A percentile compares a stretch with the other conserved stretches of the same genome.
These are phyloP conservation scores for Kwoniella shandongensis DNA, from an alignment of 768 basidiomycete genomes.

Conservation along the genomic window DNA sequence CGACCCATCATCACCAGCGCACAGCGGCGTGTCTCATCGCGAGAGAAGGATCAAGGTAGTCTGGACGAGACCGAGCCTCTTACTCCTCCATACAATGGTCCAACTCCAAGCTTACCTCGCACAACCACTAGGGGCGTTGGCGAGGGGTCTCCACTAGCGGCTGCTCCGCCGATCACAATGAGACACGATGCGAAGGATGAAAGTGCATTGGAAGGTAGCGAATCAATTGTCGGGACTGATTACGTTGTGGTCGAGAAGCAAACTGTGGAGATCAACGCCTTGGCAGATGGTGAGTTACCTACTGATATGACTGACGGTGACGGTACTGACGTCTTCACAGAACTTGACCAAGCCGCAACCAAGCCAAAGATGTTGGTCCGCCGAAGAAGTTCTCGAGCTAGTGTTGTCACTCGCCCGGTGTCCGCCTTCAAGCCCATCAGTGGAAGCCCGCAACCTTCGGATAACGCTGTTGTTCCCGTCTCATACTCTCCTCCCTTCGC, in stretches of 20 bases:
- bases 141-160: conserved; percentile 43
- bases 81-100: conserved; percentile 38
- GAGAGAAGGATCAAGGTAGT: conserved; percentile 16
- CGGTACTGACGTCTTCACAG: conserved; percentile 28
- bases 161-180: conserved; percentile 43
- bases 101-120: conserved; percentile 11
- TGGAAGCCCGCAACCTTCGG: conserved; percentile 3
- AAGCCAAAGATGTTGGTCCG: conserved; percentile 51
- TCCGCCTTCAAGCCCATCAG: conserved; percentile 46
- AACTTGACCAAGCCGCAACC: conserved; percentile 54
- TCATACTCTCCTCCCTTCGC: conserved; percentile 53
- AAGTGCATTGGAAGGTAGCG: conserved; percentile 29
- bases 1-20: conserved; percentile 24
- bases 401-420: conserved; percentile 44
- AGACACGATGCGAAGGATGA: conserved; percentile 27
- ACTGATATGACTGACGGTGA: not conserved
- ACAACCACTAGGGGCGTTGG: conserved; percentile 16
- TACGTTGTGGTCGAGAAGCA: conserved; percentile 93
- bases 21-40: conserved; percentile 29
- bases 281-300: conserved; percentile 74
- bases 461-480: conserved; percentile 24
- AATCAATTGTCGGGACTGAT: conserved; percentile 58
- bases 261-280: conserved; percentile 85
- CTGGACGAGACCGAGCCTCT: conserved; percentile 35
- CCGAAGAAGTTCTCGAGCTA: conserved; percentile 49